Evolutionary conservation across 1,284 basidiomycete genomes (phyloP).

Genomic region (Bondarzewia mesenterica): DNA sequence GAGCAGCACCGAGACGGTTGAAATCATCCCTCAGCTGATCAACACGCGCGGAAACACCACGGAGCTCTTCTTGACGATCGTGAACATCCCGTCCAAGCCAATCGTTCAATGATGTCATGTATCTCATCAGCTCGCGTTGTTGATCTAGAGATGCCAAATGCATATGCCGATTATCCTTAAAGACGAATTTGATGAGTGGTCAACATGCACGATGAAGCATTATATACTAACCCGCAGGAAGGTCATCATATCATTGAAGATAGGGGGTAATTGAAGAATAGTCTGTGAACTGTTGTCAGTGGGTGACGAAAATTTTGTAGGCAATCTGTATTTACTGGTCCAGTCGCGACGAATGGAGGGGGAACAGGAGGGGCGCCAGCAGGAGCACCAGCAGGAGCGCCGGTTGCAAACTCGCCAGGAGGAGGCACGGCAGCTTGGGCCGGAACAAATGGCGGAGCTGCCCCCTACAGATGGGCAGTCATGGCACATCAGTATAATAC

Average conservation of each 20-base stretch:
- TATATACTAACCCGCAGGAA: conserved; percentile 46
- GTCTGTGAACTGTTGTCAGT: conserved; percentile 28
- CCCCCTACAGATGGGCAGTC: neutral
- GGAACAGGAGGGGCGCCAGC: conserved; percentile 5
- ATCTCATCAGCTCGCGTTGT: conserved; percentile 68
- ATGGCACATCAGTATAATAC: neutral
- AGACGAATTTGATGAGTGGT: neutral
- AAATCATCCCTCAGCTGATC: conserved; percentile 52
- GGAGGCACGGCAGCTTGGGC: too few relatives aligned
- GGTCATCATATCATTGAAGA: conserved; percentile 41
- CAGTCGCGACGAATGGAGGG: conserved; percentile 9
- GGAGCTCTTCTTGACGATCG: conserved; percentile 64
- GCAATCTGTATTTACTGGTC: conserved; percentile 15
- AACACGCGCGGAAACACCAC: conserved; percentile 53
- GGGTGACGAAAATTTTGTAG: conserved; percentile 2
- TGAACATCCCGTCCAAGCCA: conserved; percentile 70
- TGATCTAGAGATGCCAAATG: conserved; percentile 69
- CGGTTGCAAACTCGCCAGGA: too few relatives aligned
- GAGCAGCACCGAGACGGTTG: conserved; percentile 22
- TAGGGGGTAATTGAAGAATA: conserved; percentile 50
- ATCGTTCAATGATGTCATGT: conserved; percentile 61
- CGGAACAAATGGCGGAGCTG: neutral
- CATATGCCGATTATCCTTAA: conserved; percentile 63
- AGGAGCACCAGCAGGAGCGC: neutral
- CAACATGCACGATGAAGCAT: neutral